These are phyloP conservation scores for Boletus coccyginus DNA, from an alignment of 768 basidiomycete species.

Conservation along the genomic window DNA sequence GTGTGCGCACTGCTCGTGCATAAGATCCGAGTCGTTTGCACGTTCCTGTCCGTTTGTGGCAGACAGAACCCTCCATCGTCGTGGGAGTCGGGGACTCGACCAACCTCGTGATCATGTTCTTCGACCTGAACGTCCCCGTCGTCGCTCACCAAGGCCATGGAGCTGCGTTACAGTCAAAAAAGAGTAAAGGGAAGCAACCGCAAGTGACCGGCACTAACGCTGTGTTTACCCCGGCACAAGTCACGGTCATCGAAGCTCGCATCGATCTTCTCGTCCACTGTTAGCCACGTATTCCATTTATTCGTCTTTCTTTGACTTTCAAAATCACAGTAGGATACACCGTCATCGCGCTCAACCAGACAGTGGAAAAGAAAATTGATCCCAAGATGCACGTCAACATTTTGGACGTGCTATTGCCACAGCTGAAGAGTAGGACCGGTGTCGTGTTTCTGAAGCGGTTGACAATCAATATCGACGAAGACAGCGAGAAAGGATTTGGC, in stretches of 20 bases:
- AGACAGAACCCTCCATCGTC: too few species aligned
- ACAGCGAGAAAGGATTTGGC: constrained; percentile 84
- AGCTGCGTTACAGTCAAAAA: constrained; percentile 19
- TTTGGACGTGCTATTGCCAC: constrained; percentile 56
- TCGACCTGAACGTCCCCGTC: constrained; percentile 66
- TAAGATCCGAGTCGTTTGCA: too few species aligned
- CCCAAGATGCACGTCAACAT: constrained; percentile 65
- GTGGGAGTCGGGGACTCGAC: too few species aligned
- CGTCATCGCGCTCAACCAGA: constrained; percentile 75
- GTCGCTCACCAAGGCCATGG: constrained; percentile 19
- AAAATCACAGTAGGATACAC: constrained; percentile 75
- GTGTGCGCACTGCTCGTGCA: too few species aligned
- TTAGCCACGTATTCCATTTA: constrained; percentile 35
- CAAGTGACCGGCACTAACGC: constrained; percentile 35
- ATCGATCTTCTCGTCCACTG: constrained; percentile 73
- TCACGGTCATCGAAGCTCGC: constrained; percentile 56
- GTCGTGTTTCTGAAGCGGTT: constrained; percentile 71
- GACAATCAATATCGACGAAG: constrained; percentile 78
- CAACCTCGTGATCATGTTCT: constrained; percentile 48
- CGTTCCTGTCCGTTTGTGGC: too few species aligned
- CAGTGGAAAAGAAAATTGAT: constrained; percentile 68
- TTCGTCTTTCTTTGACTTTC: constrained; percentile 1
- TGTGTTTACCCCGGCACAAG: constrained; percentile 53
- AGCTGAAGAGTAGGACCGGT: constrained; percentile 55
- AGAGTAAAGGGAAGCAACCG: constrained; percentile 29